Evolutionary conservation across 495 filamentous ascomycete genomes (phyloP).

Genomic region (Neurospora sp.): DNA sequence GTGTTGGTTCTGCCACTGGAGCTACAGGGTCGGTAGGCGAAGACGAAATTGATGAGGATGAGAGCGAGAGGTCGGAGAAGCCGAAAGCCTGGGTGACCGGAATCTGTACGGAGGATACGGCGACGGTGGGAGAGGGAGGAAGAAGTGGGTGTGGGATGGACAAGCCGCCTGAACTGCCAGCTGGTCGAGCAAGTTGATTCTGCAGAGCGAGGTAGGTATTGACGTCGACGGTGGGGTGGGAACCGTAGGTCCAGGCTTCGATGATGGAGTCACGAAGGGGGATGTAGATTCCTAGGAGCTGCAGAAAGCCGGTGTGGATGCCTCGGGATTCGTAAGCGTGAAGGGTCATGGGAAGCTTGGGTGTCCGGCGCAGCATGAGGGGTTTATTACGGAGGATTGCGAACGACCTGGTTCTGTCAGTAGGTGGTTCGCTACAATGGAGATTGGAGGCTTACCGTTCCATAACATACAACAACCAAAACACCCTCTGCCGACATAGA

Average conservation of each 20-base stretch:
- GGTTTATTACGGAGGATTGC: slow-evolving; percentile 44
- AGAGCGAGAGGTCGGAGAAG: background rate
- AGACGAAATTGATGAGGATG: background rate
- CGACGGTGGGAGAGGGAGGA: slow-evolving; percentile 29
- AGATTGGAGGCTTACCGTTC: slow-evolving; percentile 34
- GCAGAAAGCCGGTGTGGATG: slow-evolving; percentile 44
- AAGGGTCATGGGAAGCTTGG: slow-evolving; percentile 32
- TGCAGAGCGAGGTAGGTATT: slow-evolving; percentile 37
- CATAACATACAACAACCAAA: slow-evolving; percentile 56
- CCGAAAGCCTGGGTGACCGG: background rate
- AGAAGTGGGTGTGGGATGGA: slow-evolving; percentile 30
- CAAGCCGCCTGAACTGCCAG: slow-evolving; percentile 13
- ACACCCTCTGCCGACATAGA: slow-evolving; percentile 45
- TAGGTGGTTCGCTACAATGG: background rate
- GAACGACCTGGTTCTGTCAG: slow-evolving; percentile 10
- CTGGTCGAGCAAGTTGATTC: slow-evolving; percentile 25
- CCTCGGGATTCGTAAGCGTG: slow-evolving; percentile 36
- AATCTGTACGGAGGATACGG: slow-evolving; percentile 1
- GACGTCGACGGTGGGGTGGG: slow-evolving; percentile 20
- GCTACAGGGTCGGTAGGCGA: background rate
- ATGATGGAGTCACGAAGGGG: slow-evolving; percentile 27
- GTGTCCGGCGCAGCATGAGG: slow-evolving; percentile 40
- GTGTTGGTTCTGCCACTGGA: background rate
- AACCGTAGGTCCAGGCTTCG: slow-evolving; percentile 24
- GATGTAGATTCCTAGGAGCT: slow-evolving; percentile 40